Evolutionary conservation across 1,284 basidiomycete species (phyloP), one percentile per base, ranked within the genome.

Genomic region (Vanrija pseudolonga): DNA sequence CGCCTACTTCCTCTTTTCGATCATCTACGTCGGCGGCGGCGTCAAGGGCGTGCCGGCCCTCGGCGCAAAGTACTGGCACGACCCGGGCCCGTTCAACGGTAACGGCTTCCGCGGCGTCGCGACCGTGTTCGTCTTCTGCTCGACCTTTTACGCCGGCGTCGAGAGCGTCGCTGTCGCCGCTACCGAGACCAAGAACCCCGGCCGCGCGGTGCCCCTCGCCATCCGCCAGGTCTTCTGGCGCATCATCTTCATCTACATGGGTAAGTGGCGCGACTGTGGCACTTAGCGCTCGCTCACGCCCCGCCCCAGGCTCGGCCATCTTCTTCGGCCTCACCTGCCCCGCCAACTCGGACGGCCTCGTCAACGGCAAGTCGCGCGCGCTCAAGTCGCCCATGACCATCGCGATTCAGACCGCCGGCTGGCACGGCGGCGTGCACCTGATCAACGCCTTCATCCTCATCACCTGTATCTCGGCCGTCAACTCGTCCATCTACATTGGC

Each of bases 311-410:
- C 28, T 75, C 75, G 39, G 72, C 74, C 36, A 73, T 82, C 50
- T 76, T 90, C 59, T 88, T 91, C 59, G 89, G 89, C 46, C 76
- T 91, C 22, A 81, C 91, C 53, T 87, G 90, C 9, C 84, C 88
- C 2, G 87, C 83, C 39, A 84, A 82, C 67, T 79, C 86, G 53
- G 65, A 75, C 0, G 73, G 81, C 18, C 82, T 92, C 24, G 74
- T 82, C 56, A 80, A 61, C 51, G 66, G 82, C 19, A 85, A 82
- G 37, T n/a, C 39, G 39, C 39, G 44, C 18, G 89, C 89, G 44
- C 82, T 84, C 9, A 83, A 83, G 12, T 89, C 86, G n/a, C 89
- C 89, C 1, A 91, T 90, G 73, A 89, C 91, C 55, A 88, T 92
- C 62, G 89, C 72, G 43, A 73, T 74, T 60, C 68, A 82, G 64